phyloP scores from a whole-genome alignment of 768 basidiomycete species.

The Kwoniella europaea region DNA sequence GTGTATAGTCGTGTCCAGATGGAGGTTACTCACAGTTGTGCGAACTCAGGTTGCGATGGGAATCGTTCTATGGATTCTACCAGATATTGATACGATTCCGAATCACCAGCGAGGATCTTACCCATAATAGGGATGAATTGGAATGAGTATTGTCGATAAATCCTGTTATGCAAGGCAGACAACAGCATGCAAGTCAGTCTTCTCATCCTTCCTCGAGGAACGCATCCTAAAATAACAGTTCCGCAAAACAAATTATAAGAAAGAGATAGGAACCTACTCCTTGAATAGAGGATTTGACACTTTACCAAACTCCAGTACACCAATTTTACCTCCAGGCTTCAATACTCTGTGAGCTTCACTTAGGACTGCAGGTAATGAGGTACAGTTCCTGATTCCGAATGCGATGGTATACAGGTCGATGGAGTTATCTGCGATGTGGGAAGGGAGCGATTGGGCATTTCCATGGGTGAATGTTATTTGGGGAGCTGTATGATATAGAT shows the following conservation, averaged over 20 bases:
- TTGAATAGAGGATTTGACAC: conserved; percentile 85
- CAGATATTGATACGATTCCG: conserved; percentile 94
- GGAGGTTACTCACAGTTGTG: conserved; percentile 66
- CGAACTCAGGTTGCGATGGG: conserved; percentile 84
- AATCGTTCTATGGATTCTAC: conserved; percentile 96
- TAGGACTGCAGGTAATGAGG: conserved; percentile 84
- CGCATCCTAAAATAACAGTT: too few species aligned
- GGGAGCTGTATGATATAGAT: conserved; percentile 65
- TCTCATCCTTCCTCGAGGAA: too few species aligned
- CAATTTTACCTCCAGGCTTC: conserved; percentile 93
- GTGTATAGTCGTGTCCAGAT: background rate
- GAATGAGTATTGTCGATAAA: conserved; percentile 96
- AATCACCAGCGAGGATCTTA: conserved; percentile 93
- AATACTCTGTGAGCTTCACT: conserved; percentile 89
- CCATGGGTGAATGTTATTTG: conserved; percentile 91
- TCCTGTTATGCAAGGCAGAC: conserved; percentile 60
- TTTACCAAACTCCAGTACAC: conserved; percentile 93
- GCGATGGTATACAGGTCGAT: conserved; percentile 98
- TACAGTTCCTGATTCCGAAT: conserved; percentile 97
- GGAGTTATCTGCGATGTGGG: conserved; percentile 74
- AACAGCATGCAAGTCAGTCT: background rate
- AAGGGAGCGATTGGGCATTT: conserved; percentile 81
- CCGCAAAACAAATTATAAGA: background rate
- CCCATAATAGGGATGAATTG: conserved; percentile 91
- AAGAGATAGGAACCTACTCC: conserved; percentile 66